Base-by-base conservation (phyloP, 257 asterid species). In the Sherardia arvensis region DNA sequence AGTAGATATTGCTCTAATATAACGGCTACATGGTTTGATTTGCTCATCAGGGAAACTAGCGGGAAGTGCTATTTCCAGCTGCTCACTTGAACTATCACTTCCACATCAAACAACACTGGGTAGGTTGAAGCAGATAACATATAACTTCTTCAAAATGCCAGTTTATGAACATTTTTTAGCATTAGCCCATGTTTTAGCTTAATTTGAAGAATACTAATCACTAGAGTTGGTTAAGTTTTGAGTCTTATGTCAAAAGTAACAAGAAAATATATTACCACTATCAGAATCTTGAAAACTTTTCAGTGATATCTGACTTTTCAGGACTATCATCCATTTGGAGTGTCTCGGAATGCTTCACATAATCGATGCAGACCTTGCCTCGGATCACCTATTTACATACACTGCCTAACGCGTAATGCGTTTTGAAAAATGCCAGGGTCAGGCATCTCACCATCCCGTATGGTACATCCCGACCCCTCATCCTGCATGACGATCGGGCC, bases 11-110 rank as follows among this genome's bases (percentile, higher is more conserved):
- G n/a, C n/a, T n/a, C n/a, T n/a, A n/a, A n/a, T 4, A 79, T 25
- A 66, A 88, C 72, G n/a, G 84, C 65, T 61, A 59, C 64, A 23
- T 78, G 78, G 23, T 65, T 69, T 49, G 68, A 33, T 73, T 71
- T 71, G 65, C 96, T 86, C 58, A 71, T 73, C 38, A 86, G 65
- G 62, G 82, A 67, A 21, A 82, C 91, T 59, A 76, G 83, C 4
- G 96, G 83, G 65, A 73, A 82, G 2, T 78, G 64, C 61, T 79
- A 81, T 62, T 59, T 73, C 28, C 62, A 69, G 55, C 38, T 32
- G 69, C 64, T 77, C 59, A 78, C 55, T 70, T 79, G 28, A 68
- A 78, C 80, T 15, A 71, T 62, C 72, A 88, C 56, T 56, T 74
- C 55, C 70, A 80, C 96, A 64, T 88, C 91, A 33, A 74, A 59